Evolutionary conservation across 1,284 basidiomycete genomes (phyloP).

Genomic region (Tilletia caries): DNA sequence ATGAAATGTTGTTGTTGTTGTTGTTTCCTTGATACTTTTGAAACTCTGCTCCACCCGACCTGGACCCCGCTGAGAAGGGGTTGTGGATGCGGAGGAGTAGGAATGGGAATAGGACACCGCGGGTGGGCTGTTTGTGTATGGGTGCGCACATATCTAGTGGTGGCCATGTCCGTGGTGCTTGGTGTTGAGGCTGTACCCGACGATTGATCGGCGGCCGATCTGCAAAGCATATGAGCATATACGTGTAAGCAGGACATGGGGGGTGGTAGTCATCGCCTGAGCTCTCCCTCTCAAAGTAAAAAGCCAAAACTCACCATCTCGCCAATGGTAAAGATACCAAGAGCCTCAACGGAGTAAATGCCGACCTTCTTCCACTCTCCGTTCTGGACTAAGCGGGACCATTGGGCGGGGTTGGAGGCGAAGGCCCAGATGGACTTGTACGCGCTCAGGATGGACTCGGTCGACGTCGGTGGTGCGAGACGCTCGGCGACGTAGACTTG

Average conservation of each 20-base stretch:
- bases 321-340: conserved; percentile 69
- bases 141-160: conserved; percentile 26
- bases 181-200: conserved; percentile 45
- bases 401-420: conserved; percentile 67
- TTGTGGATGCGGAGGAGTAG: no score
- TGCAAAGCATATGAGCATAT: conserved; percentile 3
- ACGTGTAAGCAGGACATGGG: not conserved
- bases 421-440: conserved; percentile 73
- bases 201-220: conserved; percentile 40
- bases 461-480: conserved; percentile 73
- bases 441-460: conserved; percentile 65
- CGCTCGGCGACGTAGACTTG: conserved; percentile 87
- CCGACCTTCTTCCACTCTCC: conserved; percentile 73
- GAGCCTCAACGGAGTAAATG: conserved; percentile 82
- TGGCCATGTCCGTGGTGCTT: conserved; percentile 29
- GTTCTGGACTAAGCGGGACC: conserved; percentile 66
- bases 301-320: conserved; percentile 41
- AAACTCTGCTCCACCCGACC: no score
- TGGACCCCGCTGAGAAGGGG: no score
- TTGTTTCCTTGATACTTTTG: no score
- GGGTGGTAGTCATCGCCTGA: no score
- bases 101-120: no score
- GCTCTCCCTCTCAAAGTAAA: no score
- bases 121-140: no score
- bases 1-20: no score